A percentile compares a stretch with the other conserved stretches of the same genome.
Evolutionary conservation across 108 stramenopile species (phyloP).

Genomic region (Cyclotella baltica): DNA sequence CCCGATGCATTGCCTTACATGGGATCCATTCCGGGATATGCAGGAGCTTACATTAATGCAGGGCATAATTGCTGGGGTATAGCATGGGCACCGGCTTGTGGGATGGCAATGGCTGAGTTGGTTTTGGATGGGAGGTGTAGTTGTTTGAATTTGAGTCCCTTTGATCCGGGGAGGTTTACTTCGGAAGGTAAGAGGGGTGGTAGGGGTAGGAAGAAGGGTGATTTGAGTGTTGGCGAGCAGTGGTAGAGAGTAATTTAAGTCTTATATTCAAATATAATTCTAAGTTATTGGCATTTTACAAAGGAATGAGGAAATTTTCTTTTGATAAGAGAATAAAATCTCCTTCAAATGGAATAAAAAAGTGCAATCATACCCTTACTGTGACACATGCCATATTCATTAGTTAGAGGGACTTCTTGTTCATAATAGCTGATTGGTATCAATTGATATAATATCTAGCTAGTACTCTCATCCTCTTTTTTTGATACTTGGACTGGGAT

Average conservation of each 20-base stretch:
- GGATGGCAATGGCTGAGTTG: constrained; percentile 89
- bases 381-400: no score
- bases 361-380: no score
- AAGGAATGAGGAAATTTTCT: no score
- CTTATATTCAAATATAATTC: no score
- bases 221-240: constrained; percentile 80
- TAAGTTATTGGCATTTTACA: no score
- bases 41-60: constrained; percentile 90
- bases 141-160: constrained; percentile 68
- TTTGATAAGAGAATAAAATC: no score
- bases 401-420: no score
- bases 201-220: constrained; percentile 75
- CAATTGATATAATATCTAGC: no score
- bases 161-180: constrained; percentile 81
- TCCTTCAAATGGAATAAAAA: no score
- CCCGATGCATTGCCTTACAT: constrained; percentile 95
- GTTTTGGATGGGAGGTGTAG: constrained; percentile 74
- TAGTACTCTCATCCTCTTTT: no score
- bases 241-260: constrained; percentile 57
- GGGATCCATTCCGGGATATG: constrained; percentile 83
- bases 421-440: no score
- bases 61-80: constrained; percentile 99
- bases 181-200: constrained; percentile 49
- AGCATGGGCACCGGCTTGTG: constrained; percentile 95
- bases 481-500: no score